Evolutionary conservation across 129 eudicot species (phyloP), one percentile per base, ranked within the genome.

Genomic region (Lonicera japonica): DNA sequence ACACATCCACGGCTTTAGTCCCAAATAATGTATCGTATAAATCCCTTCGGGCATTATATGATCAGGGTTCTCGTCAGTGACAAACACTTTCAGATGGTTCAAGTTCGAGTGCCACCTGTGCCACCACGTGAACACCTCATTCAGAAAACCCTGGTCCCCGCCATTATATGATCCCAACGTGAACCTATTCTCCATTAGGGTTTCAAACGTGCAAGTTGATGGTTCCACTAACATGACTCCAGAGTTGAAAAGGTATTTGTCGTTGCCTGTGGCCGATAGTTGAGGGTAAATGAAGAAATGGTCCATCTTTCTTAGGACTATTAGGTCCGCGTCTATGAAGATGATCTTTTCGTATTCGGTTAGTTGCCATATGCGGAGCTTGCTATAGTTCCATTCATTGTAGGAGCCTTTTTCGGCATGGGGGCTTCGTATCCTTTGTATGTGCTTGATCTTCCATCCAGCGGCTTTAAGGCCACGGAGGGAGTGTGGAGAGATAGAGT

Each of bases 1-100:
- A 39, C 95, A 89, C 71, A 51, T 47, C 97, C 95, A 89, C 13
- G 95, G 97, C 80, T 89, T 89, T 69, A 80, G 46, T 45, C 97
- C 97, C 11, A 89, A 34, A 65, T 70, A 89, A 65, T 89, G 97
- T 61, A 89, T 22, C 0, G 88, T 64, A 25, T 78, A 64, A 7
- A 66, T 21, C 10, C 79, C 64, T 4, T 72, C 54, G 0, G 74
- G 73, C 15, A 78, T 29, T 29, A 29, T 29, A 29, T 29, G 52
- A 13, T 66, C 61, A 12, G 62, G 80, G 5, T 46, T 56, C 17
- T 38, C 16, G 14, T 73, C 51, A 1, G 21, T 60, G 5, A 25
- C 56, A 19, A 72, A 78, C 34, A 71, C 67, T 70, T 86, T 89
- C 15, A 86, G 72, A 57, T 40, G 75, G 70, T 86, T 89, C 21